These are phyloP conservation scores for Clitopilus hobsonii DNA, from an alignment of 768 basidiomycete genomes.

Conservation along the genomic window DNA sequence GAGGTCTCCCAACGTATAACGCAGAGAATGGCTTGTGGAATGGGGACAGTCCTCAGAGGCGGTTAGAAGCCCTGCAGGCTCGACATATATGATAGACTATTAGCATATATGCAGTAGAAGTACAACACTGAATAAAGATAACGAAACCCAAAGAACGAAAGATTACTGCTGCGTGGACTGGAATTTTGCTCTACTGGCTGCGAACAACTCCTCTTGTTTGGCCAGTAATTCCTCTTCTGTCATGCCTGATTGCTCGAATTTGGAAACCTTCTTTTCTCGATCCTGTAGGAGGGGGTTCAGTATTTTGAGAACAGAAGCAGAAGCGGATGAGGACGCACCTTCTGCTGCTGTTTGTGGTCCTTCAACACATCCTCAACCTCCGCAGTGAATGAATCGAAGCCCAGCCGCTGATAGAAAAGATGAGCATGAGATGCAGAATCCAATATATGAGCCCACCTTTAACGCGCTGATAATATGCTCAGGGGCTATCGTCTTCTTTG, in stretches of 20 bases:
- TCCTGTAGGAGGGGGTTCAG: conserved; percentile 42
- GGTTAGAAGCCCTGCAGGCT: conserved; percentile 49
- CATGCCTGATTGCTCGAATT: conserved; percentile 83
- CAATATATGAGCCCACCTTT: conserved; percentile 46
- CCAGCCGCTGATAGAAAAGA: conserved; percentile 59
- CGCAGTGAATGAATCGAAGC: conserved; percentile 85
- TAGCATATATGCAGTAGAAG: conserved; percentile 24
- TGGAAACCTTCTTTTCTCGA: conserved; percentile 88
- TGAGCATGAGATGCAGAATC: conserved; percentile 5
- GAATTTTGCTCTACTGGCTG: conserved; percentile 81
- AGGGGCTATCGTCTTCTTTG: conserved; percentile 98
- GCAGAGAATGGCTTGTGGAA: conserved; percentile 54
- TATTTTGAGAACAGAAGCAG: conserved; percentile 1
- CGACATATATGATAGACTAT: conserved; percentile 30
- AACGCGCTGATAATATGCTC: conserved; percentile 94
- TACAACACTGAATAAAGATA: conserved; percentile 13
- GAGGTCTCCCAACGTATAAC: conserved; percentile 53
- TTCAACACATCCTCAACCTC: conserved; percentile 92
- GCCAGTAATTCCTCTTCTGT: conserved; percentile 86
- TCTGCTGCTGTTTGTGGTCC: conserved; percentile 94
- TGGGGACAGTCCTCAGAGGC: conserved; percentile 53
- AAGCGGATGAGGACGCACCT: conserved; percentile 48
- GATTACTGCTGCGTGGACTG: conserved; percentile 54
- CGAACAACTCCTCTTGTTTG: conserved; percentile 89
- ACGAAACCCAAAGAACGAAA: conserved; percentile 13